Evolutionary conservation across 176 grass and related monocot genomes (phyloP), one percentile per base, ranked within the genome.

Genomic region (Thinopyrum elongatum): DNA sequence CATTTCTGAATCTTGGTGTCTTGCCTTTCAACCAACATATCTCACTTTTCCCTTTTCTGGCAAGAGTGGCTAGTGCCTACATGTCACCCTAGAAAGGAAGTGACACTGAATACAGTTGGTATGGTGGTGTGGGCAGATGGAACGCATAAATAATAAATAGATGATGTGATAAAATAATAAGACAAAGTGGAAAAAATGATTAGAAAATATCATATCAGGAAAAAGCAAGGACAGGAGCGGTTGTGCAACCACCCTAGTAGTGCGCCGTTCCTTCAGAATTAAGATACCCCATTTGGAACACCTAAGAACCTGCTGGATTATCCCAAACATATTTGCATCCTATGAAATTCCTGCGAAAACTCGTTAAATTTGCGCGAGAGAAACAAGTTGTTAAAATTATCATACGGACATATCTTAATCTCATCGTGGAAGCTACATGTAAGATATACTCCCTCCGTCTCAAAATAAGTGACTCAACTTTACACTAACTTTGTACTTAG

Each of bases 1-100:
- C 11, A 74, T 19, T 15, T n/a, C 66, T 74, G 55, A 79, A 80
- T 83, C 83, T 61, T 78, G 77, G 3, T 70, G 51, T 53, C 17
- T 62, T 62, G 14, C 77, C 53, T 78, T 80, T n/a, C 79, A 63
- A 49, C 72, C 44, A 77, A 77, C 36, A 77, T 39, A 90, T 82
- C 71, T 70, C 28, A 62, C 77, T 81, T 89, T 39, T 29, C 27
- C 27, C 47, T 76, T 73, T 76, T 76, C 27, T 76, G 81, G 83
- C 51, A 78, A 72, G 39, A 30, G 34, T 34, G 66, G 44, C 63
- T 78, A 90, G 31, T 59, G 76, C 31, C 41, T 85, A 33, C 6
- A 53, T 85, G 76, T 33, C 39, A 42, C 39, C 66, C 42, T 69
- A 51, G 30, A 74, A 71, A 34, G 79, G 53, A 73, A 83, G 36